A percentile compares a stretch with the other conserved stretches of the same genome.
Conservation (phyloP, 176 grass and related monocot genomes). For the Puya raimondii region DNA sequence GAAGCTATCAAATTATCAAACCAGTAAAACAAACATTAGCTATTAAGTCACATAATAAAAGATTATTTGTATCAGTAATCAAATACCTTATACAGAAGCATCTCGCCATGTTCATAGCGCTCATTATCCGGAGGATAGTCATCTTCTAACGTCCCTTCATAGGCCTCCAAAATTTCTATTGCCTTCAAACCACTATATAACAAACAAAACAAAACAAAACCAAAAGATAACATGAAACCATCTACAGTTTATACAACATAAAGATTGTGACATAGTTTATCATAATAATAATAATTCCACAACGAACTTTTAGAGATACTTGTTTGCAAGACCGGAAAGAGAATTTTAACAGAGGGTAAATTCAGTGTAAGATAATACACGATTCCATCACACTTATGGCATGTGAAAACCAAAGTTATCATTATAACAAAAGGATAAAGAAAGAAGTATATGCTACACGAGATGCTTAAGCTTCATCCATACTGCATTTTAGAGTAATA, state of each 20-base stretch:
- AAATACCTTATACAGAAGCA: slow-evolving; percentile 95
- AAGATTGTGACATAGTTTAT: not conserved
- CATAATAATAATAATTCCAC: not conserved
- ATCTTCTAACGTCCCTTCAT: slow-evolving; percentile 92
- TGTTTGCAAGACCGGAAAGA: not conserved
- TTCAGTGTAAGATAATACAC: no score
- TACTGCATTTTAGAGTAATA: no score
- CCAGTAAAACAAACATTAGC: no score
- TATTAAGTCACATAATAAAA: not conserved
- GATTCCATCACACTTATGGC: no score
- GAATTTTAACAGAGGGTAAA: not conserved
- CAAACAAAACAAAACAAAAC: not conserved
- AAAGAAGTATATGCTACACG: no score
- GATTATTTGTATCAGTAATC: slow-evolving; percentile 1
- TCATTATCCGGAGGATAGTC: slow-evolving; percentile 98
- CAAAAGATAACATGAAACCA: not conserved
- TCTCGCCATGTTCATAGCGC: slow-evolving; percentile 94
- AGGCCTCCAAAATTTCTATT: slow-evolving; percentile 95
- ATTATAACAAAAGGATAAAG: no score
- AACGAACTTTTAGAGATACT: not conserved
- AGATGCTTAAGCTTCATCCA: no score
- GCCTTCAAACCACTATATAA: slow-evolving; percentile 63
- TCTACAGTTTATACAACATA: not conserved
- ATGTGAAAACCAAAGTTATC: no score
- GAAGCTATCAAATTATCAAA: not conserved